A percentile compares a stretch with the other conserved stretches of the same genome.
These are phyloP conservation scores for Plenodomus biglobosus DNA, from an alignment of 2,329 filamentous ascomycete species.

Conservation along the genomic window DNA sequence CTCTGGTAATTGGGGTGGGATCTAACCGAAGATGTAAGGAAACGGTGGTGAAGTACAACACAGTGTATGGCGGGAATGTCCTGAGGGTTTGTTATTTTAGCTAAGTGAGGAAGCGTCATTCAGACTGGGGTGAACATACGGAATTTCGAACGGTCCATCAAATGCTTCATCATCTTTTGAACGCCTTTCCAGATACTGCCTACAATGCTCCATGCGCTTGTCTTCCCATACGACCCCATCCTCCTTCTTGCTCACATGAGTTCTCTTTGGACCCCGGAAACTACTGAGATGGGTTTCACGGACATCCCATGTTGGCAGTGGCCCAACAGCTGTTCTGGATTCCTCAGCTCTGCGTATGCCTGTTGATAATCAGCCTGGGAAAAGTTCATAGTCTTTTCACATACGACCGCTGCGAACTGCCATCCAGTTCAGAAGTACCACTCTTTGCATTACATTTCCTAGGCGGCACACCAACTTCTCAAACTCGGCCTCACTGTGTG, in stretches of 20 bases:
- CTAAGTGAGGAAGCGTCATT: background rate
- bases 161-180: background rate
- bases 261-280: background rate
- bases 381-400: background rate
- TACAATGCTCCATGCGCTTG: background rate
- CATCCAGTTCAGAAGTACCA: background rate
- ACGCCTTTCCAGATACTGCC: background rate
- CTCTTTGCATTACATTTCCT: background rate
- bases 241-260: background rate
- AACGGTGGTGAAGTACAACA: slow-evolving; percentile 1
- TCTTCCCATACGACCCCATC: background rate
- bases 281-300: background rate
- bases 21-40: background rate
- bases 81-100: background rate
- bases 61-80: slow-evolving; percentile 1
- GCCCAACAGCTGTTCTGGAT: background rate
- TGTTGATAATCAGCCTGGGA: background rate
- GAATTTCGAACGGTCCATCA: background rate
- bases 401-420: background rate
- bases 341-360: background rate
- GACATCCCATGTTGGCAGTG: background rate
- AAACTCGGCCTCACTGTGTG: background rate
- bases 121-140: background rate
- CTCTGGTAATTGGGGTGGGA: background rate
- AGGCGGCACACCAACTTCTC: background rate